Evolutionary conservation across 2,329 filamentous ascomycete genomes (phyloP).

Genomic region (Pseudogymnoascus destructans): DNA sequence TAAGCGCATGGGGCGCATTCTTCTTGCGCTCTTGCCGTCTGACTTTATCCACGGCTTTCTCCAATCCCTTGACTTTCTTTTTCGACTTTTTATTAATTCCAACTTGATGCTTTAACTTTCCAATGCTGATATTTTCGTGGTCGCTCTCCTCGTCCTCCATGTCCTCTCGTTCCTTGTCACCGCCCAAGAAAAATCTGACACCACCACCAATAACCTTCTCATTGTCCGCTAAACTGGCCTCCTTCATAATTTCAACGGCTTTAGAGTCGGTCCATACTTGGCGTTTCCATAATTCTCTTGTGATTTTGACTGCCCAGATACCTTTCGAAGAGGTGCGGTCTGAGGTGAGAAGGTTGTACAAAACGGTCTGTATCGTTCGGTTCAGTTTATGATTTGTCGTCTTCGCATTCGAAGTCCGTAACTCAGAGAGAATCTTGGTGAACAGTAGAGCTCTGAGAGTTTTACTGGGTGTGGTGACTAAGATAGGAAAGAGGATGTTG

Average conservation of each 20-base stretch:
- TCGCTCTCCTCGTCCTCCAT: constrained; percentile 79
- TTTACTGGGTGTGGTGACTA: constrained; percentile 87
- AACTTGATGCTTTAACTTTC: constrained; percentile 68
- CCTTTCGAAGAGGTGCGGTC: constrained; percentile 77
- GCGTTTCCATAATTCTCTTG: constrained; percentile 88
- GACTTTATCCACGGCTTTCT: constrained; percentile 68
- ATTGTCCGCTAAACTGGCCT: constrained; percentile 76
- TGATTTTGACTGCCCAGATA: constrained; percentile 92
- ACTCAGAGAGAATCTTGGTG: constrained; percentile 81
- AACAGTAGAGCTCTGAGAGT: constrained; percentile 71
- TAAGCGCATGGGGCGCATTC: constrained; percentile 71
- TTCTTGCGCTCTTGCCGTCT: constrained; percentile 81
- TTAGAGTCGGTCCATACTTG: constrained; percentile 93
- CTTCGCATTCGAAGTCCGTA: constrained; percentile 78
- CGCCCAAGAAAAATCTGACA: constrained; percentile 87
- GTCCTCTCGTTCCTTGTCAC: constrained; percentile 91
- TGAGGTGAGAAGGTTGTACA: constrained; percentile 81
- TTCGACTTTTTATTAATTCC: constrained; percentile 95
- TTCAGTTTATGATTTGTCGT: constrained; percentile 86
- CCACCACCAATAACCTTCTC: constrained; percentile 84
- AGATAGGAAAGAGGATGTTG: constrained; percentile 85
- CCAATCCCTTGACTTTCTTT: constrained; percentile 68
- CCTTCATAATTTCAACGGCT: constrained; percentile 96
- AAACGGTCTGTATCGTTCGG: constrained; percentile 79
- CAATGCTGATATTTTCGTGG: constrained; percentile 71